Percentiles rank a stretch among this genome's conserved stretches.
These are phyloP conservation scores for Elymus sibiricus DNA, from an alignment of 176 grass and related monocot genomes.

Conservation along the genomic window DNA sequence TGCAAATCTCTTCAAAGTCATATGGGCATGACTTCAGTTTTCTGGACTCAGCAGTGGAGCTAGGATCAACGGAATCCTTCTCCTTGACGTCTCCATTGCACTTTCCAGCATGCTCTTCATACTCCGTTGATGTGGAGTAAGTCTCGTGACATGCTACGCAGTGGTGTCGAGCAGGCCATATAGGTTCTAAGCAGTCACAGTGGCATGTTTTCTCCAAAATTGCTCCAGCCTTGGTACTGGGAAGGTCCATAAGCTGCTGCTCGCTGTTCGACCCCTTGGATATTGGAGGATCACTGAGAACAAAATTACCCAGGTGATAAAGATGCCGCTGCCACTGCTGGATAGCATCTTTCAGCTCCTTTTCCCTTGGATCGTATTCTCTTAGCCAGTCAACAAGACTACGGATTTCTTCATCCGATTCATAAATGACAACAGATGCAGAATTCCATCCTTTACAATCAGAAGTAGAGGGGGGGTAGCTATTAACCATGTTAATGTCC, in stretches of 20 bases:
- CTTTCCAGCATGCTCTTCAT: conserved; percentile 77
- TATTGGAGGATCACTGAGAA: conserved; percentile 28
- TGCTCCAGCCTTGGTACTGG: conserved; percentile 62
- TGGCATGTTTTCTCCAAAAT: conserved; percentile 69
- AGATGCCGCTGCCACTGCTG: conserved; percentile 74
- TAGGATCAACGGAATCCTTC: conserved; percentile 40
- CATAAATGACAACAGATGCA: conserved; percentile 62
- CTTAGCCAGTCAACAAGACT: conserved; percentile 76
- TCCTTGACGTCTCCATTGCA: conserved; percentile 48
- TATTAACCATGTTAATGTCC: conserved; percentile 49
- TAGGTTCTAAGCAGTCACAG: conserved; percentile 84
- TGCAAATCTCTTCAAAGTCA: conserved; percentile 84
- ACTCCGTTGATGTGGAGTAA: conserved; percentile 48
- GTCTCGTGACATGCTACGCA: conserved; percentile 84
- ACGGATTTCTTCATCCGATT: conserved; percentile 79
- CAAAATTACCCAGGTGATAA: conserved; percentile 36
- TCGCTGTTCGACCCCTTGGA: conserved; percentile 29
- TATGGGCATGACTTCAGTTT: conserved; percentile 64
- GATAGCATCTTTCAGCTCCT: conserved; percentile 81
- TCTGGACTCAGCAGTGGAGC: conserved; percentile 22
- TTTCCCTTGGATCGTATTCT: conserved; percentile 73
- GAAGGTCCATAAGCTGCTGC: conserved; percentile 32
- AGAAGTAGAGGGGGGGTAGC: conserved; percentile 48
- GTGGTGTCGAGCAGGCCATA: conserved; percentile 79
- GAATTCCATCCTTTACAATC: conserved; percentile 54